Evolutionary conservation across 2,329 filamentous ascomycete genomes (phyloP), one percentile per base, ranked within the genome.

Genomic region (Coniochaeta sp.): DNA sequence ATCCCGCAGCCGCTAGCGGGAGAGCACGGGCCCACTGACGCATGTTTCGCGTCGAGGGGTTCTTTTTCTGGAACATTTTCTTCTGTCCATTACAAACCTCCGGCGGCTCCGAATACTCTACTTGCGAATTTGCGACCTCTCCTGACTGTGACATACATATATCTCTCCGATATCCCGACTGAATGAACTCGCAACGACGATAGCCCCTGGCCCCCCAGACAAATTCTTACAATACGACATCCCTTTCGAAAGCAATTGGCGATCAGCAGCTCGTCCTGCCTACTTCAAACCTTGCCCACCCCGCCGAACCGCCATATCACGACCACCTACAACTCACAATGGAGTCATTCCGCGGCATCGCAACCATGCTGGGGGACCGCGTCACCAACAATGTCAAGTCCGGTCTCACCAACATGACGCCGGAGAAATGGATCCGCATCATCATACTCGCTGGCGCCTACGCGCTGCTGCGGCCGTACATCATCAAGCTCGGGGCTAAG

Each of bases 371-470:
- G 22, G 56, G 60, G 56, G 58, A 66, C 48, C 70, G 71, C 59
- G 60, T 75, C 55, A 57, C 64, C 51, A 76, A 67, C 66, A 84
- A 84, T 63, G 51, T 82, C 16, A 61, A 67, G 51, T 61, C 69
- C 28, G 72, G 75, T 22, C 73, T 85, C 56, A 67, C 68, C 55
- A 70, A 67, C 55, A 76, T 84, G 73, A 71, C 74, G 1, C 61
- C 66, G 10, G 69, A 81, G 58, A 71, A 76, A 38, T 83, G 77
- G 74, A 76, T 94, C 60, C 86, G 89, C 47, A 76, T 94, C 53
- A 69, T 89, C 58, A 76, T 83, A 58, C 79, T 90, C 55, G 79
- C 90, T 18, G 81, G 89, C 61, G 84, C 81, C 51, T 95, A 92
- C 72, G 64, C 84, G 57, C 77, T 94, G 50, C 61, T 90, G 22